Evolutionary conservation across 2,329 filamentous ascomycete genomes (phyloP).

Genomic region (Diaporthe ilicicola): DNA sequence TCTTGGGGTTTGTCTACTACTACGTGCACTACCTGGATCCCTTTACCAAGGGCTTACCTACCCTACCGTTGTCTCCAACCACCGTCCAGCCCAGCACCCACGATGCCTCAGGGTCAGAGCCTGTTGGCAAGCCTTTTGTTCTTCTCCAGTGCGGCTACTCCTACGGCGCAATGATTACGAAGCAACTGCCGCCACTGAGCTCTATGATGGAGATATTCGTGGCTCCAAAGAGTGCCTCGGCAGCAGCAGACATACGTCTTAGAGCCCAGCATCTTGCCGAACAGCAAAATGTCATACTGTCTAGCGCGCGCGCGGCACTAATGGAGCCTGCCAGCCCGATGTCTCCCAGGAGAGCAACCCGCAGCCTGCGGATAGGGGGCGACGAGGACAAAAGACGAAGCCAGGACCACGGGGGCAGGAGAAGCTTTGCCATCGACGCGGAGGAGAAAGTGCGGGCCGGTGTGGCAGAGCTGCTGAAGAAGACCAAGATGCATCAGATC

Average conservation of each 20-base stretch:
- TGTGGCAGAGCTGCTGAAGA: constrained; percentile 57
- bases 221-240: constrained; percentile 59
- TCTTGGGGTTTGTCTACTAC: constrained; percentile 80
- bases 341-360: constrained; percentile 35
- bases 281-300: constrained; percentile 63
- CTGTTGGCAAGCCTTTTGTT: constrained; percentile 35
- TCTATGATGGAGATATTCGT: constrained; percentile 69
- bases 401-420: constrained; percentile 45
- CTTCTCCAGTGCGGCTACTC: constrained; percentile 91
- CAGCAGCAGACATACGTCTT: constrained; percentile 73
- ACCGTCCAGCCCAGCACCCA: not conserved
- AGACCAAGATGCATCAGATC: constrained; percentile 45
- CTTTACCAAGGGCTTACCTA: constrained; percentile 37
- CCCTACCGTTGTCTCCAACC: constrained; percentile 4
- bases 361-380: constrained; percentile 59
- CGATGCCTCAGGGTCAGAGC: not conserved
- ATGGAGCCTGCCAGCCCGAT: constrained; percentile 39
- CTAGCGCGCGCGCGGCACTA: constrained; percentile 45
- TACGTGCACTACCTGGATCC: constrained; percentile 72
- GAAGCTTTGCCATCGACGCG: constrained; percentile 47
- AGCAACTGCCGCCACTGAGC: constrained; percentile 71
- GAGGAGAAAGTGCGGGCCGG: constrained; percentile 58
- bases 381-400: constrained; percentile 54
- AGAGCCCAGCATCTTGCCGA: constrained; percentile 74
- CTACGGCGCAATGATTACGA: constrained; percentile 86